Conservation (phyloP, 1,139 yeast species). For the Geotrichum australiense region DNA sequence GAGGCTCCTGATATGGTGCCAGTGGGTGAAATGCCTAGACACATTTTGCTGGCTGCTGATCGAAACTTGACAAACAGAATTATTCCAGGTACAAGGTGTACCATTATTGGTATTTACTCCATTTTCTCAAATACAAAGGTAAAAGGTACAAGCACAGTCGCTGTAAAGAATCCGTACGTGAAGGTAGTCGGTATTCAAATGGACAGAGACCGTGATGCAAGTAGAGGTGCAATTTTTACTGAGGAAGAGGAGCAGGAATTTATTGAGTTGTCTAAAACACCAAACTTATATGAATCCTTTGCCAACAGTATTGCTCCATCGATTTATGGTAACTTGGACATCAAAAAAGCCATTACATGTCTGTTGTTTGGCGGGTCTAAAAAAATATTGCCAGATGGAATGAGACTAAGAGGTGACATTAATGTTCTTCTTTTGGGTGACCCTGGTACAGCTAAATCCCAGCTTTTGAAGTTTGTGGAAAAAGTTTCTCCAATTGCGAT, state of each 20-base stretch:
- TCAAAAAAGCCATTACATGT: slow-evolving; percentile 90
- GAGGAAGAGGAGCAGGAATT: slow-evolving; percentile 95
- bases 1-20: slow-evolving; percentile 98
- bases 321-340: slow-evolving; percentile 87
- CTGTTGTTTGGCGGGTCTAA: slow-evolving; percentile 91
- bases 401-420: slow-evolving; percentile 95
- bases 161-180: slow-evolving; percentile 88
- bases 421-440: slow-evolving; percentile 91
- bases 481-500: slow-evolving; percentile 92
- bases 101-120: slow-evolving; percentile 85
- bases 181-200: slow-evolving; percentile 81
- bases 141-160: slow-evolving; percentile 56
- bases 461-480: slow-evolving; percentile 86
- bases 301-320: slow-evolving; percentile 94
- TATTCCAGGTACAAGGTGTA: slow-evolving; percentile 92
- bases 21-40: slow-evolving; percentile 98
- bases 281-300: slow-evolving; percentile 76
- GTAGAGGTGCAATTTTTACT: slow-evolving; percentile 51
- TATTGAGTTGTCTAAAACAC: slow-evolving; percentile 68
- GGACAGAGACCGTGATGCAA: slow-evolving; percentile 66
- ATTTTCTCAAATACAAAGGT: slow-evolving; percentile 68
- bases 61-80: slow-evolving; percentile 84
- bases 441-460: slow-evolving; percentile 99
- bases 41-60: slow-evolving; percentile 80
- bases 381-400: slow-evolving; percentile 87